Evolutionary conservation across 2,329 filamentous ascomycete species (phyloP).

Genomic region (Macroventuria anomochaeta): DNA sequence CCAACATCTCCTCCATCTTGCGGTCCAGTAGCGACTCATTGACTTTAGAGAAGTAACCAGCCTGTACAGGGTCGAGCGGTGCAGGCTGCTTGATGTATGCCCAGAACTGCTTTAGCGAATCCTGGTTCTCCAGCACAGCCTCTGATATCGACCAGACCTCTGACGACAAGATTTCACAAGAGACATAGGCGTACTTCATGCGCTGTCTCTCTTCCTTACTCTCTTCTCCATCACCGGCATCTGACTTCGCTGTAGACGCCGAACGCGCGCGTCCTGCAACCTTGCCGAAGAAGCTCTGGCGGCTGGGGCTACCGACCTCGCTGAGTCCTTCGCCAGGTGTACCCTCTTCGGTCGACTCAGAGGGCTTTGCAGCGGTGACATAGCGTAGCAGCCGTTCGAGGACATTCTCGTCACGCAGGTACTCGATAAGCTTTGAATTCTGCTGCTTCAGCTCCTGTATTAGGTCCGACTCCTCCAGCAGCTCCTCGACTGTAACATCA

Average conservation of each 20-base stretch:
- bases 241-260: constrained; percentile 52
- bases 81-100: constrained; percentile 82
- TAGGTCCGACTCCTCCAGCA: constrained; percentile 93
- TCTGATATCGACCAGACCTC: constrained; percentile 98
- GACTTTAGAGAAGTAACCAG: constrained; percentile 98
- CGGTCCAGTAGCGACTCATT: constrained; percentile 97
- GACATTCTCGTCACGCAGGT: constrained; percentile 84
- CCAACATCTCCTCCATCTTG: constrained; percentile 97
- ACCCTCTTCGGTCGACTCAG: constrained; percentile 45
- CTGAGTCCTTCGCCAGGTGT: constrained; percentile 55
- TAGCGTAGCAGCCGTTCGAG: constrained; percentile 88
- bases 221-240: constrained; percentile 54
- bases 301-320: constrained; percentile 40
- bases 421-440: constrained; percentile 97
- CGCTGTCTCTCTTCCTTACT: constrained; percentile 90
- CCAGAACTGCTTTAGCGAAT: constrained; percentile 86
- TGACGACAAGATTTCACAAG: constrained; percentile 90
- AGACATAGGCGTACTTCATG: constrained; percentile 90
- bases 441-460: constrained; percentile 98
- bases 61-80: constrained; percentile 89
- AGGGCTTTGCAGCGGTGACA: constrained; percentile 78
- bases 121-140: constrained; percentile 83
- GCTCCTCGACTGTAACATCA: constrained; percentile 92
- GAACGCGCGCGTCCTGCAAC: constrained; percentile 53
- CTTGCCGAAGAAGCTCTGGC: constrained; percentile 56